Evolutionary conservation across 768 basidiomycete genomes (phyloP).

Genomic region (Boletus coccyginus): DNA sequence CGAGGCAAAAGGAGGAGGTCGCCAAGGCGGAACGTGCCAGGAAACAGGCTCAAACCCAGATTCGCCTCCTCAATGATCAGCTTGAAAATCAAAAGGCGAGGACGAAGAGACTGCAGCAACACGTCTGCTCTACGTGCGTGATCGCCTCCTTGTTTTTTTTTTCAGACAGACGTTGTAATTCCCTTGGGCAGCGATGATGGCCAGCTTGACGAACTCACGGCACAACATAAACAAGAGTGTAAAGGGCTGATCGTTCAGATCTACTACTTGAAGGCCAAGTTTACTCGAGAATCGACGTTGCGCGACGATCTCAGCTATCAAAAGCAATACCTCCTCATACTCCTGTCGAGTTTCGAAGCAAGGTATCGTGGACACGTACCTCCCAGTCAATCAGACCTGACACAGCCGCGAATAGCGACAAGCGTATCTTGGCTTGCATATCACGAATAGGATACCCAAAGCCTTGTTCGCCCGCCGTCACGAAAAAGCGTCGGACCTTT

Average conservation of each 20-base stretch:
- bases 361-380: slow-evolving; percentile 43
- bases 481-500: slow-evolving; percentile 47
- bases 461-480: slow-evolving; percentile 40
- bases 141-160: neutral
- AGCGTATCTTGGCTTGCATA: slow-evolving; percentile 71
- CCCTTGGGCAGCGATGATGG: slow-evolving; percentile 43
- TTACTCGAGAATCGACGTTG: slow-evolving; percentile 79
- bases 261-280: slow-evolving; percentile 88
- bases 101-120: slow-evolving; percentile 41
- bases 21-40: slow-evolving; percentile 56
- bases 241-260: slow-evolving; percentile 91
- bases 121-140: slow-evolving; percentile 61
- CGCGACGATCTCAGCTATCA: slow-evolving; percentile 78
- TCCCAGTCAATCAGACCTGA: slow-evolving; percentile 1
- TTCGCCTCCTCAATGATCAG: slow-evolving; percentile 64
- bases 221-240: slow-evolving; percentile 80
- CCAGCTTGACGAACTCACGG: slow-evolving; percentile 53
- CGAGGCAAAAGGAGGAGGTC: slow-evolving; percentile 53
- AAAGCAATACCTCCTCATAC: slow-evolving; percentile 79
- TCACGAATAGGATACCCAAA: slow-evolving; percentile 65
- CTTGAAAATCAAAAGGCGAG: slow-evolving; percentile 50
- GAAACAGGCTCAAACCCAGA: slow-evolving; percentile 67
- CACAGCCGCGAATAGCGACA: slow-evolving; percentile 44
- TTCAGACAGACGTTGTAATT: neutral
- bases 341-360: slow-evolving; percentile 69